Evolutionary conservation across 2,329 filamentous ascomycete genomes (phyloP).

Genomic region (Sclerotinia nivalis): DNA sequence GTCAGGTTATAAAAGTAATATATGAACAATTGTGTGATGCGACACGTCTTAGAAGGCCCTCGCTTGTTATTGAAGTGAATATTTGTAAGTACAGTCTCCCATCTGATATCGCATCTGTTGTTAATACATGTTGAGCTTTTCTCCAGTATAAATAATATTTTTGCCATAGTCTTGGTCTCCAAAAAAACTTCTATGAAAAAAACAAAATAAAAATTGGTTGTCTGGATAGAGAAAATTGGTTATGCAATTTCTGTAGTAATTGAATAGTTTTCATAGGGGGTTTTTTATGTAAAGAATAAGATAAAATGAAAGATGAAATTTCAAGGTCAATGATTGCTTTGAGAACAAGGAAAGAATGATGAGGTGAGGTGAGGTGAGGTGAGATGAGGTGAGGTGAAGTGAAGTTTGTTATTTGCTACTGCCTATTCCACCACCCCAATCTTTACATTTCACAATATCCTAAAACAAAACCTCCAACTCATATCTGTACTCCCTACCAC

Average conservation of each 20-base stretch:
- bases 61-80: constrained; percentile 3
- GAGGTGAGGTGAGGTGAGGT: neutral
- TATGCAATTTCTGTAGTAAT: neutral
- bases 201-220: neutral
- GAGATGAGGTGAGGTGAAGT: neutral
- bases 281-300: neutral
- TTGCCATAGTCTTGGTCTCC: neutral
- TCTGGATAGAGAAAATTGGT: neutral
- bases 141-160: neutral
- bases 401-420: neutral
- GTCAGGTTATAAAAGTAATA: neutral
- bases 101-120: neutral
- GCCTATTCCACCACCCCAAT: neutral
- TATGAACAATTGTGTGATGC: neutral
- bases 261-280: neutral
- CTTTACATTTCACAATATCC: neutral
- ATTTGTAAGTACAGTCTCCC: neutral
- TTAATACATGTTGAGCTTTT: neutral
- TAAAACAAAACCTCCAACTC: neutral
- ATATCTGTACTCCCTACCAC: neutral
- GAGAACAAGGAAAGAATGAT: neutral
- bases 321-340: neutral
- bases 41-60: neutral
- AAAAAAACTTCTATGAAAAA: neutral
- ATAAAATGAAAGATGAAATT: neutral